Base-by-base conservation (phyloP, 2,329 filamentous ascomycete genomes). In the Leptodontidium sp. region DNA sequence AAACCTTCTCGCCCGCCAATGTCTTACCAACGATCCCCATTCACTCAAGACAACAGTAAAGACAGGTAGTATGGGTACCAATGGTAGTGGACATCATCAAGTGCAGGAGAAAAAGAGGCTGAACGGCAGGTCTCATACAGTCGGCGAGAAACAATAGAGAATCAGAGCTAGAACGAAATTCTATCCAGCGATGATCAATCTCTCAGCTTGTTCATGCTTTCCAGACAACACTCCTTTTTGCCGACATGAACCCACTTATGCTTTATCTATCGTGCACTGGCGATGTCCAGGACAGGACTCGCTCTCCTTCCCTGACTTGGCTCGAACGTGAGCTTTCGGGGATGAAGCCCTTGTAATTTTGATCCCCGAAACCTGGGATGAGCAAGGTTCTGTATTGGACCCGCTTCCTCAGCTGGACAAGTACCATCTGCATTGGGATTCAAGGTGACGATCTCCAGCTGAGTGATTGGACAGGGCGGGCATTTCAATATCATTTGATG, bases 161-260 rank as follows among this genome's bases (percentile, higher is more conserved):
- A 24, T n/a, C 32, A 40, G 55, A 40, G 55, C 32, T 58, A 58
- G 35, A 58, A 58, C 55, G 43, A 11, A 40, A 24, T 38, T 24
- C 7, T 8, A 58, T 26, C 35, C 7, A 40, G 7, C 8, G 35
- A 21, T n/a, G 53, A 58, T 58, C 32, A 58, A 58, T 40, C 11
- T 40, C 32, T 43, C 32, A 40, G 35, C 55, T 6, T 17, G 53
- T 43, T 61, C 59, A 66, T 66, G 64, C 64, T 61, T 53, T 66
- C 52, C 61, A 53, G 9, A 40, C 29, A 32, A 32, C 32, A 35
- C n/a, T 2, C 26, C 24, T 29, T 67, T 63, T 49, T 62, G 12
- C 65, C 65, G 65, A 64, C 50, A 64, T 68, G 49, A 61, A 52
- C 29, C 43, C 32, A 15, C 59, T 61, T 29, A 66, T 66, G 55